Evolutionary conservation across 352 stramenopile species (phyloP), one percentile per base, ranked within the genome.

Genomic region (Phytophthora citrophthora): DNA sequence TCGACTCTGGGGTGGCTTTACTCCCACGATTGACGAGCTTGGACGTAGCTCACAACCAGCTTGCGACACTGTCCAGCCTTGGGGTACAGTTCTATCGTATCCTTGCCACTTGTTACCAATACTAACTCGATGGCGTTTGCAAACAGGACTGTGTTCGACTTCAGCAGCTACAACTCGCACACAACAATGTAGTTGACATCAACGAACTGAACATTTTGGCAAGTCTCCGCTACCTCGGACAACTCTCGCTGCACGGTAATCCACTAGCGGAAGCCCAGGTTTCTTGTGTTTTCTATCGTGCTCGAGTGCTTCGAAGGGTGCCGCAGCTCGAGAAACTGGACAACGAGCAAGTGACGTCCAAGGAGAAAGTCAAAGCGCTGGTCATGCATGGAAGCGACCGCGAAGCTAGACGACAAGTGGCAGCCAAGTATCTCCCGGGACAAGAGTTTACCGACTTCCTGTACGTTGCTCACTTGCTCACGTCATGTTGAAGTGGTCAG

Each of bases 301-400:
- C 72, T 31, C 79, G 86, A 36, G 79, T 91, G 24, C 46, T 94
- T 5, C 76, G 82, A 27, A 72, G 86, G 5, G 64, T 91, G 16
- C 68, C 74, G 53, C 83, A 94, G 48, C 64, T 94, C 24, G 48
- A 73, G 7, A 61, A 74, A 23, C 61, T 94, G 39, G 83, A 92
- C 45, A 61, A 65, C 4, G 70, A 91, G 44, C 48, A 64, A 5
- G 74, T 85, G n/a, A 86, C 77, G 1, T 75, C 77, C 13, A 89
- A 84, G 49, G 83, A 92, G 52, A 91, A 91, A 61, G 74, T 91
- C 54, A 94, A 94, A 57, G 81, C 83, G 18, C 68, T 86, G 11
- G 81, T 72, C 15, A 89, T 94, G 78, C 85, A 94, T 57, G 85
- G 85, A 39, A 81, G 77, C 61, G 85, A 94, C 45, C 58, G 86